A percentile compares a stretch with the other conserved stretches of the same genome.
These are phyloP conservation scores for Xylariaceae sp. DNA, from an alignment of 2,329 filamentous ascomycete genomes.

Conservation along the genomic window DNA sequence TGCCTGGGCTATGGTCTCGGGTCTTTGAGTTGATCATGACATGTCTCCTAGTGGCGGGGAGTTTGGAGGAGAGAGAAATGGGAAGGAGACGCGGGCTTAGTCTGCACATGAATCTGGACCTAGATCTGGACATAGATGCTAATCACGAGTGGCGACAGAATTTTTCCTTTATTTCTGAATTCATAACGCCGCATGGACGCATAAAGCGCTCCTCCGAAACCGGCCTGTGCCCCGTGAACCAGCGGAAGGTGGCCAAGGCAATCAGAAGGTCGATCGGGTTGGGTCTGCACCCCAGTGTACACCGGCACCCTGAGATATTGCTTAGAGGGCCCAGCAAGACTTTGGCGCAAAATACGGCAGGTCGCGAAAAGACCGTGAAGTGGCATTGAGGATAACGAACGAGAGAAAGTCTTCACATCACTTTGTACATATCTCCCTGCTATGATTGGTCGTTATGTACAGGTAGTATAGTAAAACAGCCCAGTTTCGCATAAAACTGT, in stretches of 20 bases:
- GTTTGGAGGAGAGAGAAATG: not conserved
- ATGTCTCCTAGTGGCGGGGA: not conserved
- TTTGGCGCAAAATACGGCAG: constrained; percentile 18
- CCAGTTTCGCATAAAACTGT: constrained; percentile 22
- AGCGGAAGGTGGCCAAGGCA: constrained; percentile 88
- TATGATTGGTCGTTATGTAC: constrained; percentile 26
- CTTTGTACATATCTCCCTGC: constrained; percentile 24
- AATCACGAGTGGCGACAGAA: constrained; percentile 53
- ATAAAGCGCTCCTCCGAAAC: constrained; percentile 74
- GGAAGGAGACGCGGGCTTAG: not conserved
- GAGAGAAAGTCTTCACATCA: constrained; percentile 4
- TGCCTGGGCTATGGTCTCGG: too few relatives aligned
- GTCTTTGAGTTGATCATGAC: too few relatives aligned
- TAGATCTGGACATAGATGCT: not conserved
- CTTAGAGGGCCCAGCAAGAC: constrained; percentile 29
- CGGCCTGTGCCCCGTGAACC: constrained; percentile 79
- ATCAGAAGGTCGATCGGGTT: constrained; percentile 83
- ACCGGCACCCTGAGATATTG: constrained; percentile 80
- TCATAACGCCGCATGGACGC: constrained; percentile 75
- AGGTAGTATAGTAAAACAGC: constrained; percentile 23
- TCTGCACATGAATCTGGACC: not conserved
- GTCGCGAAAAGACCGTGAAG: constrained; percentile 12
- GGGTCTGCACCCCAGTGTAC: constrained; percentile 85
- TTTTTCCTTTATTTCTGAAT: constrained; percentile 86
- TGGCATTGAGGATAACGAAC: not conserved